Conservation (phyloP, 257 asterid species). For the Solanum sejunctum region DNA sequence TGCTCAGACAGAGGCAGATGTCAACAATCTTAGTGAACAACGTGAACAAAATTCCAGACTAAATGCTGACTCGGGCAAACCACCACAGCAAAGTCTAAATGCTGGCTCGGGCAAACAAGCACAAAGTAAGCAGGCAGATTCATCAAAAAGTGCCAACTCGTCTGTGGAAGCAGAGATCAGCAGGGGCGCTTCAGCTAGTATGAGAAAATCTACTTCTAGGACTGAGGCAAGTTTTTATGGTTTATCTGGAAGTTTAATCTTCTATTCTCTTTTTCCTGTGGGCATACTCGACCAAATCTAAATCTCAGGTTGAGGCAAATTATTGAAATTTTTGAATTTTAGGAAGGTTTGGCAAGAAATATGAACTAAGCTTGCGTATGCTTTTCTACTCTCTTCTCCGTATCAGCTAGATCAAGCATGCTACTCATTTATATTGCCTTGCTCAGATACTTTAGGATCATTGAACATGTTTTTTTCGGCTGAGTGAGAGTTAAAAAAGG, state of each 20-base stretch:
- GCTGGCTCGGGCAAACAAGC: slow-evolving; percentile 30
- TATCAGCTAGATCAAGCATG: background rate
- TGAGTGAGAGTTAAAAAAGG: background rate
- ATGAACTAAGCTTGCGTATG: background rate
- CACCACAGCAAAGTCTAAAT: slow-evolving; percentile 25
- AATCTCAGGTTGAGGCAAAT: background rate
- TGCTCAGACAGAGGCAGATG: slow-evolving; percentile 51
- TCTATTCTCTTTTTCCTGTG: background rate
- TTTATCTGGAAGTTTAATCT: background rate
- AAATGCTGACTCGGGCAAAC: slow-evolving; percentile 30
- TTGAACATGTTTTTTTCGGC: background rate
- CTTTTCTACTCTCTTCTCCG: background rate
- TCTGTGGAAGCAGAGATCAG: slow-evolving; percentile 10
- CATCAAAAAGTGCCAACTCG: slow-evolving; percentile 15
- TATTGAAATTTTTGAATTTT: background rate
- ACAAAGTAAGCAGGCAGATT: slow-evolving; percentile 15
- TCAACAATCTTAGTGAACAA: slow-evolving; percentile 40
- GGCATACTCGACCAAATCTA: background rate
- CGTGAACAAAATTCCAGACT: slow-evolving; percentile 49
- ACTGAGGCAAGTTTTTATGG: slow-evolving; percentile 40
- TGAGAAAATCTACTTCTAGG: slow-evolving; percentile 45
- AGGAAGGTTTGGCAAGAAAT: background rate
- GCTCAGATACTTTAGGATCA: background rate
- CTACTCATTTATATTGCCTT: background rate
- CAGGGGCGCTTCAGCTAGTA: slow-evolving; percentile 13